These are phyloP conservation scores for Sugiyamaella boreocaroliniensis DNA, from an alignment of 805 yeast species.

Conservation along the genomic window DNA sequence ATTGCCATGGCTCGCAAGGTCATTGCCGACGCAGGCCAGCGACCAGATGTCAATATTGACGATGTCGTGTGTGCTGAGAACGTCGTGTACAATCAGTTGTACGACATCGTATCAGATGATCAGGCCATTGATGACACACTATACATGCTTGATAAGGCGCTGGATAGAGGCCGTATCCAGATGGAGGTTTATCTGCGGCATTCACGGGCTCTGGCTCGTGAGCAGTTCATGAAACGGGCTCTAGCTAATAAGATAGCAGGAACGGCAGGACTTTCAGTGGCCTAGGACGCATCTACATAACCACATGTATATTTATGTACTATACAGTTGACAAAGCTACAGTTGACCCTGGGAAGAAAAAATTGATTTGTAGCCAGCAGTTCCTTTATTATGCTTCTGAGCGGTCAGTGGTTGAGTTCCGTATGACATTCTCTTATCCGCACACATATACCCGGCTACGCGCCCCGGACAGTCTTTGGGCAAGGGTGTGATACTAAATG, in stretches of 20 bases:
- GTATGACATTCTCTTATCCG: too few species aligned
- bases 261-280: constrained; percentile 3
- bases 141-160: constrained; percentile 49
- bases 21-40: constrained; percentile 29
- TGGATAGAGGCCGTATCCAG: constrained; percentile 42
- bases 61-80: constrained; percentile 46
- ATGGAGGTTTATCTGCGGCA: constrained; percentile 41
- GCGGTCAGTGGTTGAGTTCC: too few species aligned
- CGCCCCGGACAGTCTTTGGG: too few species aligned
- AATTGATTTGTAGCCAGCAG: too few species aligned
- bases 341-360: too few species aligned
- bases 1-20: constrained; percentile 28
- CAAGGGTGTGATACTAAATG: not conserved
- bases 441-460: not conserved
- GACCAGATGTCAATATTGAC: constrained; percentile 35
- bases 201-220: constrained; percentile 52
- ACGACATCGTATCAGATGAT: constrained; percentile 57
- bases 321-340: too few species aligned
- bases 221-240: constrained; percentile 51
- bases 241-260: constrained; percentile 36
- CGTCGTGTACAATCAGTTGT: constrained; percentile 52
- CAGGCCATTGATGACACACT: constrained; percentile 66
- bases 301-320: not conserved
- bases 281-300: too few species aligned
- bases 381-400: too few species aligned